Base-by-base conservation (phyloP, 441 rosid species). In the Adansonia madagascariensis region DNA sequence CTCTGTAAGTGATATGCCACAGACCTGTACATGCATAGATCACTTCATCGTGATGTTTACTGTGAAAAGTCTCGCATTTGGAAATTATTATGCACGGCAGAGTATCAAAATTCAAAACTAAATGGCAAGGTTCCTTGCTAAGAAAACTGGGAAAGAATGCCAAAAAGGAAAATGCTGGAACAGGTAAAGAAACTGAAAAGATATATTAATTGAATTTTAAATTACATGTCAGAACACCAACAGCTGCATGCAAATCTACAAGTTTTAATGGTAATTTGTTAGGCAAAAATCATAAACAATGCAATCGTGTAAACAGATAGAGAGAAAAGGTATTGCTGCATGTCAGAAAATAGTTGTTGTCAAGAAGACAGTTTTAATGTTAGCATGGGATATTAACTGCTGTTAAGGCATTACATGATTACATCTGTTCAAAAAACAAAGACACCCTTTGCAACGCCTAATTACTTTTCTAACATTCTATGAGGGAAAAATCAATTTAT, bases 1-100 rank as follows among this genome's bases (percentile, higher is more conserved):
- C 57, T 89, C 89, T 0, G 91, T 80, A 76, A 95, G 80, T 8
- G 88, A 50, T 76, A 95, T 35, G 14, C 90, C 93, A 43, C 97
- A 93, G 22, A 95, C 98, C 97, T 92, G 78, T 61, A 71, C 8
- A 75, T 44, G 73, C 72, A 83, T 0, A 24, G 27, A 64, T 53
- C 31, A 57, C n/a, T 31, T 67, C 71, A 64, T 47, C 41, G 41
- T 46, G 17, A 46, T 24, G 68, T 31, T 46, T 18, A 3, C 18
- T 0, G 50, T 46, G 15, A 61, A 60, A 74, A 46, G 41, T 61
- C 27, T n/a, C 24, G n/a, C n/a, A 71, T 71, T 65, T 41, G 52
- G 71, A 14, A 65, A 65, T 17, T 71, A 20, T 46, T 4, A 46
- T 68, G 15, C 56, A 46, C 47, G 56, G 55, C 15, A 68, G 55